Percentiles rank a stretch among this genome's conserved stretches.
phyloP scores from a whole-genome alignment of 257 asterid genomes.

The Cordia subcordata region DNA sequence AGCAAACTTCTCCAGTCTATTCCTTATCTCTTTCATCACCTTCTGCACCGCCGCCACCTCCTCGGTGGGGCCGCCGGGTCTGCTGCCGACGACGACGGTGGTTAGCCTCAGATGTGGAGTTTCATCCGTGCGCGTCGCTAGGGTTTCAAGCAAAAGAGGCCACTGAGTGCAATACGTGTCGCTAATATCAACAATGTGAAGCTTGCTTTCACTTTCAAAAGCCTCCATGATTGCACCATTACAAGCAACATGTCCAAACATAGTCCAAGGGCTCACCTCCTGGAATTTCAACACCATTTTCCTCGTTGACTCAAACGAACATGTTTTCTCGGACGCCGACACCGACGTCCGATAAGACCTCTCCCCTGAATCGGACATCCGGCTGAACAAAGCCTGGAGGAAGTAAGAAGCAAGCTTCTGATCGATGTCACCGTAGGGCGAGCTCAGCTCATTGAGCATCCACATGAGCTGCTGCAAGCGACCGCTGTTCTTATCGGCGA shows the following conservation, averaged over 20 bases:
- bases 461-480: conserved; percentile 75
- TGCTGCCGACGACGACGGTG: conserved; percentile 30
- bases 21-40: conserved; percentile 70
- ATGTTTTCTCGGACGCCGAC: conserved; percentile 50
- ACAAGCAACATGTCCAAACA: conserved; percentile 90
- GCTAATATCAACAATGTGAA: conserved; percentile 80
- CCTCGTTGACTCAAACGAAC: conserved; percentile 58
- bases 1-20: conserved; percentile 81
- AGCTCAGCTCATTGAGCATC: conserved; percentile 89
- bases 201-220: conserved; percentile 53
- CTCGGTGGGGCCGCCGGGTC: not conserved
- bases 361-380: conserved; percentile 65
- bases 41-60: conserved; percentile 20
- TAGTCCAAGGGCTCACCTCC: conserved; percentile 95
- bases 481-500: conserved; percentile 53
- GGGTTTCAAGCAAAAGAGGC: conserved; percentile 82
- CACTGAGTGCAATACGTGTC: conserved; percentile 88
- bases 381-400: conserved; percentile 76
- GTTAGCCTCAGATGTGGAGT: conserved; percentile 75
- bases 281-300: conserved; percentile 64
- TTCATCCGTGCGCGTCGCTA: conserved; percentile 75
- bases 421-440: conserved; percentile 91
- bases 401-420: conserved; percentile 78
- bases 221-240: conserved; percentile 91
- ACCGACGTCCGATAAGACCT: conserved; percentile 61